These are phyloP conservation scores for Kuraishia ogatae DNA, from an alignment of 805 yeast species.

Conservation along the genomic window DNA sequence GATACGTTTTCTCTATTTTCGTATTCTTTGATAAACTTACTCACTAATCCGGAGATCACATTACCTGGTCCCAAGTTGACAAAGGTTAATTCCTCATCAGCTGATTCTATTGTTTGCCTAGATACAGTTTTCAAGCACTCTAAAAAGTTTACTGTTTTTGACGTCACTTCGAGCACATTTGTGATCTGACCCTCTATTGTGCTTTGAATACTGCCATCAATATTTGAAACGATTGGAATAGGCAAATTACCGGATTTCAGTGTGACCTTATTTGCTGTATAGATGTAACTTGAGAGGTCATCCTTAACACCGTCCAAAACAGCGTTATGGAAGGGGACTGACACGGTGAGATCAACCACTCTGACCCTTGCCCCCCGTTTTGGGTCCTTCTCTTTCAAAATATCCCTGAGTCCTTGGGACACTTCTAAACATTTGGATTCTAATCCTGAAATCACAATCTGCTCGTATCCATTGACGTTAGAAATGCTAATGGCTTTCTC, in stretches of 20 bases:
- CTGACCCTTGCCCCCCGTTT: constrained; percentile 16
- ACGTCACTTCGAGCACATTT: constrained; percentile 21
- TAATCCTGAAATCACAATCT: constrained; percentile 24
- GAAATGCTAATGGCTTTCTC: constrained; percentile 7
- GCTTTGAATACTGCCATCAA: constrained; percentile 15
- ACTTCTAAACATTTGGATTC: constrained; percentile 4
- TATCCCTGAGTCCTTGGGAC: constrained; percentile 6
- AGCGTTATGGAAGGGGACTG: constrained; percentile 25
- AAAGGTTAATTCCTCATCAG: constrained; percentile 11
- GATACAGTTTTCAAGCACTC: constrained; percentile 18
- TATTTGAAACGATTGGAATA: constrained; percentile 20
- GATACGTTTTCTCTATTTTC: constrained; percentile 5
- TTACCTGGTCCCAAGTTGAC: constrained; percentile 19
- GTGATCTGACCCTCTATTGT: constrained; percentile 12
- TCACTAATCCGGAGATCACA: constrained; percentile 18
- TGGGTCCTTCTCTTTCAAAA: background rate
- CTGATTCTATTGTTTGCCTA: constrained; percentile 1
- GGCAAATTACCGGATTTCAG: constrained; percentile 6
- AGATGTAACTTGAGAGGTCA: constrained; percentile 12
- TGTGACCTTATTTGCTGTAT: background rate
- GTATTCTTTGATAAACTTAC: constrained; percentile 14
- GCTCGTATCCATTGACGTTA: constrained; percentile 24
- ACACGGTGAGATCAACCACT: constrained; percentile 19
- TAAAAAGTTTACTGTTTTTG: constrained; percentile 22
- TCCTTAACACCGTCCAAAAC: constrained; percentile 18